Evolutionary conservation across 1,139 yeast genomes (phyloP).

Genomic region (Citeromyces hawaiiensis): DNA sequence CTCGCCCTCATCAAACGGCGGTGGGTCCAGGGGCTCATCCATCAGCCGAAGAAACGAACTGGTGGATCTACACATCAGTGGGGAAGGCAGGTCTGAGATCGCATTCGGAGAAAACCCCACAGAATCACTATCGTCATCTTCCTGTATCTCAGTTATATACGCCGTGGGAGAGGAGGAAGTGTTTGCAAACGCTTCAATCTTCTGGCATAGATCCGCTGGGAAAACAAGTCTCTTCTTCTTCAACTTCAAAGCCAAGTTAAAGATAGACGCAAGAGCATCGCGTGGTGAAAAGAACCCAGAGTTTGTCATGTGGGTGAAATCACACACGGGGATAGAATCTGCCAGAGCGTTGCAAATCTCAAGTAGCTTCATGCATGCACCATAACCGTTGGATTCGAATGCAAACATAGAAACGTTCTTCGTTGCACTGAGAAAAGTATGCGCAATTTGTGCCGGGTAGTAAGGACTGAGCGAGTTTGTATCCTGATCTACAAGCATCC

Average conservation of each 20-base stretch:
- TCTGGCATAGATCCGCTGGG: background rate
- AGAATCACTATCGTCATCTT: background rate
- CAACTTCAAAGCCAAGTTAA: background rate
- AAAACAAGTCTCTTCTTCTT: background rate
- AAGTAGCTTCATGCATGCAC: background rate
- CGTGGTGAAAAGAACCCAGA: background rate
- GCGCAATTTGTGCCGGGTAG: background rate
- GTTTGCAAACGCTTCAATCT: background rate
- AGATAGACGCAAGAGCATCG: background rate
- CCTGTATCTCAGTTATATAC: background rate
- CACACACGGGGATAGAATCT: background rate
- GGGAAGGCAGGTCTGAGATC: background rate
- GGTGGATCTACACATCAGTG: background rate
- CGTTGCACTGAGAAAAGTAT: background rate
- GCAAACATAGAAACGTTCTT: background rate
- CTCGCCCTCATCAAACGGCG: too few species aligned
- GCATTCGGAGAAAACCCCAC: background rate
- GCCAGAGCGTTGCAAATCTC: background rate
- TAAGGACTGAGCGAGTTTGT: background rate
- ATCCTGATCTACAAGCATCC: background rate
- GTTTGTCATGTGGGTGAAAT: background rate
- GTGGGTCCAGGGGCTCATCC: background rate
- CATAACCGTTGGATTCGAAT: background rate
- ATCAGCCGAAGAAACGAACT: background rate
- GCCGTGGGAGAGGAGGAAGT: background rate